Base-by-base conservation (phyloP, 2,329 filamentous ascomycete genomes). In the Mycocentrospora acerina region DNA sequence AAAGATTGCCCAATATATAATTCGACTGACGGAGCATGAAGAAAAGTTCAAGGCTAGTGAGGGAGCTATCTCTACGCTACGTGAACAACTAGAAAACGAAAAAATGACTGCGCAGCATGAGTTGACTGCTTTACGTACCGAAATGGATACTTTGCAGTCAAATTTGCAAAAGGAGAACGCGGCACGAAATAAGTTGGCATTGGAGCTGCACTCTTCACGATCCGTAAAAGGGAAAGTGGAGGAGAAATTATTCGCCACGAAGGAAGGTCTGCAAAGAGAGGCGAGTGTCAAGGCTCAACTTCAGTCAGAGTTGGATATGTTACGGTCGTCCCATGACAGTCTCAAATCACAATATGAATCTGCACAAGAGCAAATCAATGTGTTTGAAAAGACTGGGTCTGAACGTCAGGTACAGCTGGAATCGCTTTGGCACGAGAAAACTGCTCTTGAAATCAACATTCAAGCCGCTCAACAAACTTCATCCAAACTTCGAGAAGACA, bases 41-140 rank as follows among this genome's bases (percentile, higher is more conserved):
- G 53, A 51, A 27, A 56, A 53, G 43, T 55, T 60, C 18, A 37
- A 57, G 27, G 40, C 52, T 11, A 46, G 56, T 10, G 44, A 42
- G 7, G 46, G 46, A 8, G 53, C 57, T 13, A 54, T 60, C 3
- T 48, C 51, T 14, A 32, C 45, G 14, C 46, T 67, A 11, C 55
- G 51, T 9, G 51, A 55, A 11, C 52, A 61, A 13, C 49, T 55
- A 3, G 40, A 59, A 26, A 35, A 35, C 7, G 38, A 51, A 16
- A 60, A 46, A 28, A 44, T 46, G n/a, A 41, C 51, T 7, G 51
- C 44, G 0, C 57, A 64, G 28, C 37, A 52, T 17, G 57, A 57
- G 12, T 26, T 63, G n/a, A 36, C 33, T 2, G 48, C 50, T 7
- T 25, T 58, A 29, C 44, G 38, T 14, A 35, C n/a, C 2, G 53